Evolutionary conservation across 2,329 filamentous ascomycete genomes (phyloP).

Genomic region (Diaporthe amygdali): DNA sequence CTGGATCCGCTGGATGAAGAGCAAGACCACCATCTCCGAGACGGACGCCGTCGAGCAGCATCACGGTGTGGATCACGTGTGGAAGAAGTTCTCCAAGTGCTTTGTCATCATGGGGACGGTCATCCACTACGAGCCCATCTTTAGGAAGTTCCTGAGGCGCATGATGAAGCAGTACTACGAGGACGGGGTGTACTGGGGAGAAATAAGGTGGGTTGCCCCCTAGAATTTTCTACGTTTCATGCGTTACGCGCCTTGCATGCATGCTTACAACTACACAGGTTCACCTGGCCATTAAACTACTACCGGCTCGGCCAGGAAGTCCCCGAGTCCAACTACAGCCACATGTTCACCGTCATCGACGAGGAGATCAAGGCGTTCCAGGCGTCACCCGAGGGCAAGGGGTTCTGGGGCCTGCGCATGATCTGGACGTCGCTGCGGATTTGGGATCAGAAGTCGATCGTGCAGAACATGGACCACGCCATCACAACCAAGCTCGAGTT

Average conservation of each 20-base stretch:
- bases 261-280: slow-evolving; percentile 43
- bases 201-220: slow-evolving; percentile 60
- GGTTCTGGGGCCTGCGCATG: slow-evolving; percentile 83
- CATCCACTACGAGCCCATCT: slow-evolving; percentile 90
- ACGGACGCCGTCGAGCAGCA: slow-evolving; percentile 80
- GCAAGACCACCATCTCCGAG: slow-evolving; percentile 72
- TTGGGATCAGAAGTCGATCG: slow-evolving; percentile 67
- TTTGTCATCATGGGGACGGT: slow-evolving; percentile 78
- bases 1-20: slow-evolving; percentile 80
- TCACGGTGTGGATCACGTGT: slow-evolving; percentile 82
- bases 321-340: slow-evolving; percentile 69
- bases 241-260: not conserved
- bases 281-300: slow-evolving; percentile 76
- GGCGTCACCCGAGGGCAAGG: slow-evolving; percentile 68
- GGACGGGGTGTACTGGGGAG: slow-evolving; percentile 86
- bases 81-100: slow-evolving; percentile 78
- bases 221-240: too few species aligned
- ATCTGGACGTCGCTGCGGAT: slow-evolving; percentile 83
- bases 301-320: slow-evolving; percentile 67
- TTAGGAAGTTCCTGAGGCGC: slow-evolving; percentile 73
- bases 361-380: slow-evolving; percentile 83
- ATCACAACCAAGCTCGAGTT: slow-evolving; percentile 81
- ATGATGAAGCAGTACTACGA: slow-evolving; percentile 75
- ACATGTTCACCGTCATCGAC: slow-evolving; percentile 74
- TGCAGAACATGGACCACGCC: slow-evolving; percentile 86